These are phyloP conservation scores for Tephrocybe sp. DNA, from an alignment of 768 basidiomycete species.

Conservation along the genomic window DNA sequence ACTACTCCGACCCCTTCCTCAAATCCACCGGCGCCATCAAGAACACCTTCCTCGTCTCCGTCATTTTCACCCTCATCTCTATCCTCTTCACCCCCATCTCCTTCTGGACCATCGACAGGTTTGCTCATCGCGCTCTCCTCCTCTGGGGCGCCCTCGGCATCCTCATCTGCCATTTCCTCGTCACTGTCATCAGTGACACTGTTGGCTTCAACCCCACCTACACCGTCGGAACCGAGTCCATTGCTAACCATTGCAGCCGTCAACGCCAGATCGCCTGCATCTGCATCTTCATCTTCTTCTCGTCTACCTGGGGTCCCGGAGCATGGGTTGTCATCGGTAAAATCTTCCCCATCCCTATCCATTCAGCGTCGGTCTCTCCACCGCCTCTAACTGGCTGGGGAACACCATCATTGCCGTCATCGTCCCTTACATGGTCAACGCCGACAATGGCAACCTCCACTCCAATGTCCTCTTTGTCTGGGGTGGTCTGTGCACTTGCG, in stretches of 20 bases:
- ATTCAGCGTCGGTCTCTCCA: too few relatives aligned
- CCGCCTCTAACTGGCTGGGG: too few relatives aligned
- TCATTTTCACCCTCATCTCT: conserved; percentile 75
- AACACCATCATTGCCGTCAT: too few relatives aligned
- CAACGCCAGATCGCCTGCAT: conserved; percentile 60
- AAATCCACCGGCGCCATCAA: conserved; percentile 45
- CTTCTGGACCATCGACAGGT: conserved; percentile 78
- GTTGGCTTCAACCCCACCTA: conserved; percentile 22
- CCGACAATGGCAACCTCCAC: too few relatives aligned
- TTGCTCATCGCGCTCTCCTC: conserved; percentile 80
- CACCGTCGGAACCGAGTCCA: too few relatives aligned
- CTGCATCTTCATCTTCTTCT: conserved; percentile 41
- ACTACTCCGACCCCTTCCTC: conserved; percentile 71
- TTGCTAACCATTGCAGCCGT: conserved; percentile 45
- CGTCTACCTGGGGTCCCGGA: too few relatives aligned
- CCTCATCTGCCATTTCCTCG: conserved; percentile 82
- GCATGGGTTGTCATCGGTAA: too few relatives aligned
- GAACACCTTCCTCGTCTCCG: conserved; percentile 57
- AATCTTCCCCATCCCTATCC: too few relatives aligned
- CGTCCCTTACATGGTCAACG: too few relatives aligned
- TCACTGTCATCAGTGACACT: conserved; percentile 56
- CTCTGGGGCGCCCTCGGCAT: conserved; percentile 81
- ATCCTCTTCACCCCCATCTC: conserved; percentile 78
- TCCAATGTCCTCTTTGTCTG: too few relatives aligned
- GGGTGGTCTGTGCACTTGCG: too few relatives aligned